Evolutionary conservation across 139 green algal species (phyloP), one percentile per base, ranked within the genome.

Genomic region (Penium margaritaceum): DNA sequence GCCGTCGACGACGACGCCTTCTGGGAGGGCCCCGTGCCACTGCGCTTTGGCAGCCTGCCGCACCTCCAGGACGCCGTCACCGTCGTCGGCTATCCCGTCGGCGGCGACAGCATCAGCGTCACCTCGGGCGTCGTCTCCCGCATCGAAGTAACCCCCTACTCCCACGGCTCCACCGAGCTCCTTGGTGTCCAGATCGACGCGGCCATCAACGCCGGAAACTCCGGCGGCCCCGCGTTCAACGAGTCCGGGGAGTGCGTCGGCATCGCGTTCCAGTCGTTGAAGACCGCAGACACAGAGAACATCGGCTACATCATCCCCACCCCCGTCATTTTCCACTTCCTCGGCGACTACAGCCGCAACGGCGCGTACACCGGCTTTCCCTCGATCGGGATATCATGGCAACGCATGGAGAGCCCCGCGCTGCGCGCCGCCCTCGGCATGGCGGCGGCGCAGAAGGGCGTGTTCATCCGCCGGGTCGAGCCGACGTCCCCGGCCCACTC

Each of bases 261-360:
- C 57, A 93, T 98, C 61, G 92, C 93, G 1, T 98, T 98, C 84
- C 94, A 98, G 79, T 85, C 81, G 5, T 72, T 91, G 47, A 85
- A 84, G 17, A 72, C 75, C 63, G 71, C 75, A 24, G 90, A 95
- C 70, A 87, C 87, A 21, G 90, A 95, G 64, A 93, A 93, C 69
- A 89, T 94, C 51, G 88, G 91, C 6, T 98, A 97, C 64, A 85
- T 99, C 38, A 96, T 99, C 60, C 94, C 94, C 17, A 91, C 88
- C 34, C 87, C 87, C 21, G 91, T 99, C 0, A 90, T 98, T 24
- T 66, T 85, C 33, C 94, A 98, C 83, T 99, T 99, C 78, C 82
- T 99, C 24, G 71, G 69, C 1, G 94, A 99, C 83, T 96, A 88
- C 75, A 70, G 83, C 35, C 39, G 37, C 27, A 88, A 81, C 30